phyloP scores from a whole-genome alignment of 2,329 filamentous ascomycete genomes.

The Ilyonectria destructans region DNA sequence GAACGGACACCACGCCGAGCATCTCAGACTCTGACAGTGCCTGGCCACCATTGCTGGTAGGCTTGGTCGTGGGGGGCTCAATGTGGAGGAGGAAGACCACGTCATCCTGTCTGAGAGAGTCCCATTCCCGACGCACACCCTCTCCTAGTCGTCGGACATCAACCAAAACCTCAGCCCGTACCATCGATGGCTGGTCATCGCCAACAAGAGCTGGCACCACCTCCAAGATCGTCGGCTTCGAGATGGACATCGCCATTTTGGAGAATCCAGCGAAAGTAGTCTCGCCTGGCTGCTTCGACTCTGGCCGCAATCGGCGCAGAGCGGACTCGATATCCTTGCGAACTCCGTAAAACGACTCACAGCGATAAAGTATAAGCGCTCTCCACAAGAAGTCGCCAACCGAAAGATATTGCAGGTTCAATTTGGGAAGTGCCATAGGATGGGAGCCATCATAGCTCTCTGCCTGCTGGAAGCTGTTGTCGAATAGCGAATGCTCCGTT shows the following conservation, averaged over 20 bases:
- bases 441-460: constrained; percentile 90
- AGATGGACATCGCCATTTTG: constrained; percentile 91
- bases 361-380: constrained; percentile 89
- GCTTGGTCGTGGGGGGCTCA: constrained; percentile 71
- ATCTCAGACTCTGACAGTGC: constrained; percentile 68
- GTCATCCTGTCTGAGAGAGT: constrained; percentile 87
- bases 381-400: constrained; percentile 98
- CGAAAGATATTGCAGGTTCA: constrained; percentile 96
- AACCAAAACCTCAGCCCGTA: constrained; percentile 88
- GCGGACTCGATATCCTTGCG: constrained; percentile 91
- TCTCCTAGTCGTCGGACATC: constrained; percentile 87
- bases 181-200: constrained; percentile 84
- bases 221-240: constrained; percentile 89
- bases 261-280: constrained; percentile 87
- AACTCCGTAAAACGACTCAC: constrained; percentile 94
- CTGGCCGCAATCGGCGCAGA: constrained; percentile 84
- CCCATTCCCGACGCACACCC: constrained; percentile 88
- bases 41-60: constrained; percentile 68
- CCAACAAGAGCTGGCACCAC: constrained; percentile 88
- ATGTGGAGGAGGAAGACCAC: constrained; percentile 90
- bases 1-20: constrained; percentile 79
- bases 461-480: constrained; percentile 83
- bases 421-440: constrained; percentile 91
- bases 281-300: constrained; percentile 74
- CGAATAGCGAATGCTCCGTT: constrained; percentile 87